Evolutionary conservation across 1,139 yeast genomes (phyloP), one percentile per base, ranked within the genome.

Genomic region (Candida pseudoviswanathii): DNA sequence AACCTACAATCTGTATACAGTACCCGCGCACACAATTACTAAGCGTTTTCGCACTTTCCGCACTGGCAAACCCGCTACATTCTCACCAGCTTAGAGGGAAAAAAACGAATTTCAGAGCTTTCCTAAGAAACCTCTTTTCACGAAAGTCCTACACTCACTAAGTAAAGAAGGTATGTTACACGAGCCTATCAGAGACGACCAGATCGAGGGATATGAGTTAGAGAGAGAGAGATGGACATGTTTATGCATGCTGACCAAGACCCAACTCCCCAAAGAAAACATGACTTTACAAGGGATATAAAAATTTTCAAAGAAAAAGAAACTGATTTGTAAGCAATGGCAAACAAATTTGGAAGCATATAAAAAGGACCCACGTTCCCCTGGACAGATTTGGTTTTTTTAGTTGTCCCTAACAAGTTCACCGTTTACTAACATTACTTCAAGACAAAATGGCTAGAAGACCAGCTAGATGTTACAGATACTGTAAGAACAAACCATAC

Each of bases 391-490:
- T 37, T 25, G 10, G 3, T 37, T 37, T 37, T 37, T 24, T 40
- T 11, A 8, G 4, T 8, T 31, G 21, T 30, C 36, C n/a, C 41
- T 45, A 40, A 40, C 9, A 37, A 36, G 43, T 40, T 38, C 50
- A 9, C 9, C 9, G 22, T n/a, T 36, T 21, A 27, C 8, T 27
- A 27, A 5, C 8, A 27, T 5, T 27, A 27, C 8, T 27, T 27
- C 30, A 54, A 71, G 73, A 70, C 84, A 89, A 86, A 77, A 94
- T 94, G 99, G 98, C 99, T 79, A 92, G 99, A 84, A 94, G 99
- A 89, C 99, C 99, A 81, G 99, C 99, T 86, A 90, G 98, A 87
- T 94, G 99, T 86, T 94, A 94, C 97, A 91, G 99, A 85, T 94
- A 92, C 96, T 95, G 97, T 87, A 94, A 95, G 90, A 95, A 95